Evolutionary conservation across 2,329 filamentous ascomycete genomes (phyloP).

Genomic region (Fusarium tuaranense): DNA sequence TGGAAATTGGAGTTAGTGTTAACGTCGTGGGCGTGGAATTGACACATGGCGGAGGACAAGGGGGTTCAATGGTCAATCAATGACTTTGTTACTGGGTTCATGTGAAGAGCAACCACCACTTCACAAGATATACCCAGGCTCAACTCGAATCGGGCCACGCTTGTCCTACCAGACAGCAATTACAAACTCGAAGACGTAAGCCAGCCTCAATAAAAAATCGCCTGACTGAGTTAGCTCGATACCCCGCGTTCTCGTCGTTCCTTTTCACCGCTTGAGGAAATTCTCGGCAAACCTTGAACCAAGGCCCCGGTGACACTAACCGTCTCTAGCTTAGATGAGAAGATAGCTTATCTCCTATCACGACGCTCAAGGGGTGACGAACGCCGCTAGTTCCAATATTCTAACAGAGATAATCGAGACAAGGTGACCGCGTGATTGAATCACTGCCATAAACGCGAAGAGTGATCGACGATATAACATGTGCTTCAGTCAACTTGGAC

Average conservation of each 20-base stretch:
- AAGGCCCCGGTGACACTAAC: not conserved
- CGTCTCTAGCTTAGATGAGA: not conserved
- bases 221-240: not conserved
- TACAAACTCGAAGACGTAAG: not conserved
- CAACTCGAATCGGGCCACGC: not conserved
- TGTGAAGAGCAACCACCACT: not conserved
- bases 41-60: not conserved
- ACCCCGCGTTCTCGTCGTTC: not conserved
- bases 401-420: not conserved
- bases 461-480: not conserved
- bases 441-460: not conserved
- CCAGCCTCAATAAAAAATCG: not conserved
- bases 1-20: not conserved
- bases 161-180: not conserved
- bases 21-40: not conserved
- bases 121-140: not conserved
- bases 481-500: not conserved
- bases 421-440: not conserved
- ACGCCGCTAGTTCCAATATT: not conserved
- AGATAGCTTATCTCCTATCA: not conserved
- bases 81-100: not conserved
- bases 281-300: not conserved
- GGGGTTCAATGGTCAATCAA: not conserved
- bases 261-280: not conserved
- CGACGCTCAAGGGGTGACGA: not conserved